phyloP scores from a whole-genome alignment of 106 monocot species.

The Phalaenopsis aphrodite region DNA sequence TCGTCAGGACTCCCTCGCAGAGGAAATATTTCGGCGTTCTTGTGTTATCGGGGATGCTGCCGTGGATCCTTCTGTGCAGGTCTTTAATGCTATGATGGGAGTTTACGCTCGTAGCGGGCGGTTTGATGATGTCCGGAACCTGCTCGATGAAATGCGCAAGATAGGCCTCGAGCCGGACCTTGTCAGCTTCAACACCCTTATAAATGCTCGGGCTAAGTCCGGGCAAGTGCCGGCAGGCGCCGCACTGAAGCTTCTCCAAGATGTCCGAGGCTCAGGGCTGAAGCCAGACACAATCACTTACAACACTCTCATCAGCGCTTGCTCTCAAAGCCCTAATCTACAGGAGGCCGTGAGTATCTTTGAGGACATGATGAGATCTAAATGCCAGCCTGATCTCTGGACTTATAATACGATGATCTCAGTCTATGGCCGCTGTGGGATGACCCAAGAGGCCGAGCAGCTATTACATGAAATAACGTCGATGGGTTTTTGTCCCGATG shows the following conservation, averaged over 20 bases:
- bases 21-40: slow-evolving; percentile 57
- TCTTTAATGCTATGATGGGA: slow-evolving; percentile 97
- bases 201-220: slow-evolving; percentile 70
- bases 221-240: slow-evolving; percentile 33
- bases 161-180: slow-evolving; percentile 75
- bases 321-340: slow-evolving; percentile 40
- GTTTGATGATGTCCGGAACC: slow-evolving; percentile 40
- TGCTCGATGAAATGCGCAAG: slow-evolving; percentile 45
- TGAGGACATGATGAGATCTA: slow-evolving; percentile 43
- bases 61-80: slow-evolving; percentile 47
- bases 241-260: slow-evolving; percentile 53
- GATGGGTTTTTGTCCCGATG: slow-evolving; percentile 71
- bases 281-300: slow-evolving; percentile 86
- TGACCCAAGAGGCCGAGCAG: slow-evolving; percentile 37
- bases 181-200: slow-evolving; percentile 90
- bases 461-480: slow-evolving; percentile 52
- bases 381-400: slow-evolving; percentile 86
- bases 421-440: slow-evolving; percentile 59
- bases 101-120: slow-evolving; percentile 64
- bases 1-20: slow-evolving; percentile 55
- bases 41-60: slow-evolving; percentile 13
- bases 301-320: slow-evolving; percentile 85
- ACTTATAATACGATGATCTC: slow-evolving; percentile 91
- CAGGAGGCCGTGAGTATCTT: slow-evolving; percentile 58
- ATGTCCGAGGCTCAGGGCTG: slow-evolving; percentile 57